Base-by-base conservation (phyloP, 2,329 filamentous ascomycete species). In the Alternaria ethzedia region DNA sequence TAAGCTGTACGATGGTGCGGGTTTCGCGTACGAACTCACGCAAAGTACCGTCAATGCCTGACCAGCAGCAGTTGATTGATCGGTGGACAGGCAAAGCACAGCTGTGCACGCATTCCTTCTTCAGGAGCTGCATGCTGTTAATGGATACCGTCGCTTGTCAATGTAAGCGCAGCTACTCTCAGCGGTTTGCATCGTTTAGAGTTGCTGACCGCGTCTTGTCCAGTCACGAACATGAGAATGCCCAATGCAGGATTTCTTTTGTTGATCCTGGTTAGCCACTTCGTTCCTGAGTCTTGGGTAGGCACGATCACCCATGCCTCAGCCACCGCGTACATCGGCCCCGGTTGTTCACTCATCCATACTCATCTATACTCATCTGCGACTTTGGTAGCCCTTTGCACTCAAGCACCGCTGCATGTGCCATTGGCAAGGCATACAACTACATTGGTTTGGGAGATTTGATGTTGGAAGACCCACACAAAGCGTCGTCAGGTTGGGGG, bases 401-500 rank as follows among this genome's bases (percentile, higher is more conserved):
- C 23, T 30, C 25, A 23, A 43, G 13, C 57, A 54, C 26, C 36
- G 11, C 57, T 50, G 32, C 52, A 32, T 54, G 32, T 44, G 36
- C 43, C 36, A 36, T 58, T 47, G 20, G 51, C 64, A 54, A 65
- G 54, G 47, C 63, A 59, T 44, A 65, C 36, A 54, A 54, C 54
- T 21, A 41, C 23, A 9, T 59, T 54, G 59, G 45, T 36, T 12
- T 55, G 61, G 57, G 30, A 63, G 46, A 61, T 63, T 59, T 23
- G 23, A 54, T 63, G 47, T 58, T 44, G 52, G 51, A 47, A n/a
- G 61, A 46, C 63, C 64, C 55, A 63, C 49, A 41, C 46, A 62
- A 58, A 56, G 68, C 65, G 70, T 76, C 72, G 75, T 76, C 68
- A 76, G 69, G 67, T 59, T 64, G 46, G 47, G 75, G 71, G 75